Conservation (phyloP, 2,329 filamentous ascomycete genomes). For the Tolypocladium nubicola region DNA sequence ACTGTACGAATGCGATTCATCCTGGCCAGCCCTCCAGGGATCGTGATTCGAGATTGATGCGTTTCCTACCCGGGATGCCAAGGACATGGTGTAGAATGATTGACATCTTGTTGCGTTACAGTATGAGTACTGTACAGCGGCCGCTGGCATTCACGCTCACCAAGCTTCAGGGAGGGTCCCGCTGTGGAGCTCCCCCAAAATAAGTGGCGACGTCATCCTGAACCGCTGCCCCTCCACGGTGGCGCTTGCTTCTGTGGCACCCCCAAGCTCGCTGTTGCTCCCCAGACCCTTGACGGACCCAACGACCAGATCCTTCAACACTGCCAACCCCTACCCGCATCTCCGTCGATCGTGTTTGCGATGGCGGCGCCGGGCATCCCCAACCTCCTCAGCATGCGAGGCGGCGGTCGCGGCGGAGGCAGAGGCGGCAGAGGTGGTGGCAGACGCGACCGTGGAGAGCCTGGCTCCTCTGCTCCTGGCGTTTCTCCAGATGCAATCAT, state of each 20-base stretch:
- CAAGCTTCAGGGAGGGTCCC: neutral
- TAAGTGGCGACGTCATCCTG: neutral
- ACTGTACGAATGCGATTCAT: neutral
- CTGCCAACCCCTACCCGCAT: neutral
- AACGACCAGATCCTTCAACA: neutral
- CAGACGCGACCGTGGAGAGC: slow-evolving; percentile 15
- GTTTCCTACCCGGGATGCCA: neutral
- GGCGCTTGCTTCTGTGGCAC: neutral
- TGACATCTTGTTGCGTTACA: neutral
- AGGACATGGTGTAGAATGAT: neutral
- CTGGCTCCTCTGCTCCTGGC: slow-evolving; percentile 17
- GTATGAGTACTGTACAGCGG: neutral
- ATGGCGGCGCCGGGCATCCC: slow-evolving; percentile 72
- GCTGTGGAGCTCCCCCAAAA: neutral
- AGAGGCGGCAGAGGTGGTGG: slow-evolving; percentile 23
- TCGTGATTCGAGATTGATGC: no score
- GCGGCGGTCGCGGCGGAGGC: slow-evolving; percentile 22
- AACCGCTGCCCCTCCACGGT: neutral
- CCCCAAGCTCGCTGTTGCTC: neutral
- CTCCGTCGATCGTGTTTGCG: neutral
- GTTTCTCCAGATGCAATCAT: slow-evolving; percentile 59
- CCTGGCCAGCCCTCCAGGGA: neutral
- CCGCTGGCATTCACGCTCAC: neutral
- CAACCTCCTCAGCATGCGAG: slow-evolving; percentile 55
- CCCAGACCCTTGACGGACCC: neutral